Evolutionary conservation across 2,329 filamentous ascomycete genomes (phyloP), one percentile per base, ranked within the genome.

Genomic region (Kalmusia sp.): DNA sequence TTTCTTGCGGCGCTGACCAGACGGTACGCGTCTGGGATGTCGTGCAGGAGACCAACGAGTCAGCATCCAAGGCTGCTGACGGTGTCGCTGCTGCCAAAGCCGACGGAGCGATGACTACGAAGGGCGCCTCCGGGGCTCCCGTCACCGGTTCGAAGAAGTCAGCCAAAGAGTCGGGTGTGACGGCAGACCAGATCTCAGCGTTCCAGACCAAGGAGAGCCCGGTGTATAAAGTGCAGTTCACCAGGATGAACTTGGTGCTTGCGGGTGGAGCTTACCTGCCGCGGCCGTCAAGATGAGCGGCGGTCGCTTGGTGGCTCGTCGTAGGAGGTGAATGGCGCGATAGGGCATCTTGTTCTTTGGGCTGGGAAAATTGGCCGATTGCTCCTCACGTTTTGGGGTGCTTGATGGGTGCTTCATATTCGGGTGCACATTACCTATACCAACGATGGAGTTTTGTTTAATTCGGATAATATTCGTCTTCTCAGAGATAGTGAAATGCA

Each of bases 151-250:
- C 72, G 27, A 78, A 74, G 82, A 96, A 96, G 79, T 91, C 91
- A 74, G 86, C 85, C 51, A 97, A 97, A 74, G 93, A 97, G 66
- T 91, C 92, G 3, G 91, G 91, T 66, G 89, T 96, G 38, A 93
- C 89, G 0, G 88, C 92, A 0, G 95, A 99, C 69, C 95, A 98
- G 76, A 96, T 99, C 76, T 92, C 87, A 59, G 93, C 91, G 1
- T 98, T 97, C 71, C 88, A 92, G 0, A 98, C 95, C 3, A 99
- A 99, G 84, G 96, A 96, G 78, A 93, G 90, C 14, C 93, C 93
- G 0, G 91, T 98, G 9, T 91, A 96, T 76, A 95, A 93, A 76
- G 93, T 96, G 49, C 86, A 89, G 68, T 97, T 97, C 67, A 98
- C 95, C 3, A 83, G 92, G 55, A 97, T 96, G 91, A 99, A 99